phyloP scores from a whole-genome alignment of 345 rosid species.

The Hibiscus syriacus region DNA sequence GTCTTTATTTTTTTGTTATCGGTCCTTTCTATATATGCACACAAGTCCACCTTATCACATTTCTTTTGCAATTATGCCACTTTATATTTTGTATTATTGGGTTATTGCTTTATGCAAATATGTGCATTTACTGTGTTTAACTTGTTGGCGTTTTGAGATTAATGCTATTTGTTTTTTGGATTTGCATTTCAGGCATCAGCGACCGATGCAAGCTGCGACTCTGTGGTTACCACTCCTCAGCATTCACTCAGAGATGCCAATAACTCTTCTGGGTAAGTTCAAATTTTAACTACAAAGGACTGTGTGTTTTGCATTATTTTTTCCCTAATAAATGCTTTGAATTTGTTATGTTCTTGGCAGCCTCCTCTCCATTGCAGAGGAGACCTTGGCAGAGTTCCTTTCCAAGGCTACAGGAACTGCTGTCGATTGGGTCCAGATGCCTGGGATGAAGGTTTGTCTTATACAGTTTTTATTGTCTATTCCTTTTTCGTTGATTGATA shows the following conservation, averaged over 20 bases:
- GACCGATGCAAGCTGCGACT: slow-evolving; percentile 91
- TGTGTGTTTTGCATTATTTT: background rate
- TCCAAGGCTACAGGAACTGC: slow-evolving; percentile 99
- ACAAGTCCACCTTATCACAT: background rate
- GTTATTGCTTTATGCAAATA: slow-evolving; percentile 1
- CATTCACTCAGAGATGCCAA: slow-evolving; percentile 88
- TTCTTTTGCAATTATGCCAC: background rate
- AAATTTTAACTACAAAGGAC: background rate
- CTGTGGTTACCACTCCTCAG: slow-evolving; percentile 92
- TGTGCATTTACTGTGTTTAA: background rate
- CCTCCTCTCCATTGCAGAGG: slow-evolving; percentile 98
- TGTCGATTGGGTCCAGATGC: slow-evolving; percentile 99
- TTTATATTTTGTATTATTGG: background rate
- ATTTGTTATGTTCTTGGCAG: slow-evolving; percentile 32
- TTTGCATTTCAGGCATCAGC: slow-evolving; percentile 46
- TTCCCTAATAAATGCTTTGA: background rate
- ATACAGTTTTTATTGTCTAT: background rate
- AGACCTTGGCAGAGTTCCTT: slow-evolving; percentile 99
- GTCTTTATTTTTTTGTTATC: background rate
- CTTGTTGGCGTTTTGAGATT: slow-evolving; percentile 6
- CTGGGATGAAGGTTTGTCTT: slow-evolving; percentile 96
- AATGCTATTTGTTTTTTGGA: background rate
- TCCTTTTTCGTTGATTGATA: background rate
- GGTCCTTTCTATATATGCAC: background rate
- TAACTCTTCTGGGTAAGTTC: slow-evolving; percentile 93